Base-by-base conservation (phyloP, 2,329 filamentous ascomycete genomes). In the Alternaria triticimaculans region DNA sequence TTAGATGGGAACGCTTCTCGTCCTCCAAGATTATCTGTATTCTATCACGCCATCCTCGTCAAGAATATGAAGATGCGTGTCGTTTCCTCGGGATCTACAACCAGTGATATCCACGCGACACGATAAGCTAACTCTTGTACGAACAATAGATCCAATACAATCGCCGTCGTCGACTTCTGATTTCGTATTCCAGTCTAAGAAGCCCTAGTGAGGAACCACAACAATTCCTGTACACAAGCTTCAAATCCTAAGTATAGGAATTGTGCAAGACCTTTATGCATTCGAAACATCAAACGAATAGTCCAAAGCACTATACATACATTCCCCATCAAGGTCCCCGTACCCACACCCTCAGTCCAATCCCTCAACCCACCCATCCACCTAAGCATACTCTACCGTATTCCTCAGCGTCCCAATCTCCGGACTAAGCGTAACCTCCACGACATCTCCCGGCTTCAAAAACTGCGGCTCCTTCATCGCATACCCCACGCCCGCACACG, bases 381-480 rank as follows among this genome's bases (percentile, higher is more conserved):
- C 15, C 50, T 62, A 69, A 45, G 74, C 77, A 65, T 69, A 80
- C 62, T 75, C 71, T 0, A 80, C 76, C 7, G 62, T 58, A 54
- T 80, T 80, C 55, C 66, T 72, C 49, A 80, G n/a, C 5, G 75
- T 79, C 0, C 78, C 78, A 30, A 80, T 68, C 21, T 67, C 55
- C 1, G 73, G 70, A 14, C 60, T 69, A 15, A 80, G 62, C 14
- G 70, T 70, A 6, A 80, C 77, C 62, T 80, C 76, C 0, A 80
- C 75, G 0, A 74, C 68, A 68, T 77, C 75, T 10, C 73, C 75
- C 4, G 75, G 76, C 60, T 76, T 76, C 66, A 80, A 55, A 30
- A 78, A 80, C 60, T 77, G 75, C 46, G 78, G 76, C 14, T 68
- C 64, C 66, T 76, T 76, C 76, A 86, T 74, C 0, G 84, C 84